These are phyloP conservation scores for Bruguiera gymnorhiza DNA, from an alignment of 345 rosid species.

Conservation along the genomic window DNA sequence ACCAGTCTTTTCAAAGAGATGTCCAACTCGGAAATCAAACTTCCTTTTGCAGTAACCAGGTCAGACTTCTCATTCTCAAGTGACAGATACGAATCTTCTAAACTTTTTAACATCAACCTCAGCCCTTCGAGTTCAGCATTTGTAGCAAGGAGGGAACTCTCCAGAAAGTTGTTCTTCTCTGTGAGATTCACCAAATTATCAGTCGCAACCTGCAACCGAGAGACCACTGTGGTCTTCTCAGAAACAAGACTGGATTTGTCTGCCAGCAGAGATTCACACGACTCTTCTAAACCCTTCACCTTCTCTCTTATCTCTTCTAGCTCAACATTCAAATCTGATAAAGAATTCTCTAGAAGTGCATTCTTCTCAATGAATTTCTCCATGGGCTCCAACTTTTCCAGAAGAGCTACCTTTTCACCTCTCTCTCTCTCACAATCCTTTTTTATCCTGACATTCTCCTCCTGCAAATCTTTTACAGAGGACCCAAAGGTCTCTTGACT, in stretches of 20 bases:
- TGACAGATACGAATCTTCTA: conserved; percentile 54
- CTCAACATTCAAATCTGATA: conserved; percentile 83
- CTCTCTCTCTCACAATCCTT: conserved; percentile 50
- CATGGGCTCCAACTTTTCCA: conserved; percentile 71
- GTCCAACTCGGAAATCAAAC: conserved; percentile 54
- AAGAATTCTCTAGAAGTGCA: conserved; percentile 73
- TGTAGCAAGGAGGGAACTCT: conserved; percentile 69
- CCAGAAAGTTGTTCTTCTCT: conserved; percentile 62
- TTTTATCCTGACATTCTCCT: conserved; percentile 54
- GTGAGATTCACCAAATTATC: conserved; percentile 54
- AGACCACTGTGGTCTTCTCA: conserved; percentile 57
- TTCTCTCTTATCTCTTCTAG: conserved; percentile 66
- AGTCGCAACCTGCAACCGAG: conserved; percentile 52
- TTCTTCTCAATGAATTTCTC: conserved; percentile 77
- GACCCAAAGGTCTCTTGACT: conserved; percentile 54
- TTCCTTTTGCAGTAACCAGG: conserved; percentile 47
- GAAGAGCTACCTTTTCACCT: conserved; percentile 49
- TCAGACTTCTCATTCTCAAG: conserved; percentile 63
- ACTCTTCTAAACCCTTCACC: conserved; percentile 65
- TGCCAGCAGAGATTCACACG: conserved; percentile 47
- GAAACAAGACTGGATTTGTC: conserved; percentile 66
- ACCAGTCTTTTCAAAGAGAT: conserved; percentile 43
- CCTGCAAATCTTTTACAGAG: conserved; percentile 63
- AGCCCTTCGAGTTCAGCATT: conserved; percentile 69
- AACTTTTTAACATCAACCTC: conserved; percentile 46